These are phyloP conservation scores for Calonectria hongkongensis DNA, from an alignment of 2,329 filamentous ascomycete genomes.

Conservation along the genomic window DNA sequence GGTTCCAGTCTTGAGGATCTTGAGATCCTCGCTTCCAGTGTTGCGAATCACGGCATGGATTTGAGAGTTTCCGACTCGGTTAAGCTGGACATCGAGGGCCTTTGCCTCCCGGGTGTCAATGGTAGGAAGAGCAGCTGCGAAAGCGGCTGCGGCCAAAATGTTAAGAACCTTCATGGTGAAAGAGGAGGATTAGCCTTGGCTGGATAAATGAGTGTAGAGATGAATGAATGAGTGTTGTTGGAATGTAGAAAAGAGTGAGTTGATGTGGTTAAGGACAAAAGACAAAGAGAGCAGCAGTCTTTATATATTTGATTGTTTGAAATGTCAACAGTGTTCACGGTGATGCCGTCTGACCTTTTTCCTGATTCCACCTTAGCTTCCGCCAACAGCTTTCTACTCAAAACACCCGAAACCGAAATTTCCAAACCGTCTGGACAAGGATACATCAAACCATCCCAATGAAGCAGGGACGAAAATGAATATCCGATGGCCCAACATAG, in stretches of 20 bases:
- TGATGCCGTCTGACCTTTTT: neutral
- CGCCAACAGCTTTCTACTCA: neutral
- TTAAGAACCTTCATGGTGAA: constrained; percentile 13
- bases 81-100: neutral
- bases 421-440: neutral
- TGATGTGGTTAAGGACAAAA: neutral
- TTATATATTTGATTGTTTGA: neutral
- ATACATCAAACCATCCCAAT: neutral
- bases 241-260: neutral
- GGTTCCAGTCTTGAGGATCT: constrained; percentile 15
- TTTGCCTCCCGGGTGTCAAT: neutral
- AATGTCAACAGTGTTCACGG: neutral
- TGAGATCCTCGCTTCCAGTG: constrained; percentile 6
- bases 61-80: constrained; percentile 14
- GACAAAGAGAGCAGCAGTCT: neutral
- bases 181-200: neutral
- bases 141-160: neutral
- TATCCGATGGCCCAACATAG: neutral
- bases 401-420: constrained; percentile 12
- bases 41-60: constrained; percentile 7
- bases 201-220: neutral
- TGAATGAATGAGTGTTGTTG: neutral
- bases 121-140: constrained; percentile 7
- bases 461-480: neutral
- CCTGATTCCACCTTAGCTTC: constrained; percentile 18